A percentile compares a stretch with the other conserved stretches of the same genome.
These are phyloP conservation scores for Suillus weaverae DNA, from an alignment of 768 basidiomycete genomes.

Conservation along the genomic window DNA sequence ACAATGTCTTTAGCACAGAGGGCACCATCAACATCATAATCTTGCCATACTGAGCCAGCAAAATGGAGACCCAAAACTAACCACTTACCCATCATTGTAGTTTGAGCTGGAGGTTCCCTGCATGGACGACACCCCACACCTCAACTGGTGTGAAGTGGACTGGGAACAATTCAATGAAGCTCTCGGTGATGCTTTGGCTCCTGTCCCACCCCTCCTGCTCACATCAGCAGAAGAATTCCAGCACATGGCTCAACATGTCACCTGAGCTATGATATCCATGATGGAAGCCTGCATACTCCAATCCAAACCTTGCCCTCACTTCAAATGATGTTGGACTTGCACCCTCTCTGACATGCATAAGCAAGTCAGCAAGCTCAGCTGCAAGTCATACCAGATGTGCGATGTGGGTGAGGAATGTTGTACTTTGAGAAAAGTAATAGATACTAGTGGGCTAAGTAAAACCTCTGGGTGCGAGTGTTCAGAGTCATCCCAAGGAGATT, in stretches of 20 bases:
- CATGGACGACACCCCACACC: not conserved
- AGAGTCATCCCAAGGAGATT: too few species aligned
- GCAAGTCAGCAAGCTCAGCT: constrained; percentile 16
- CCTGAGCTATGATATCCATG: too few species aligned
- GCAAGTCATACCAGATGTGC: constrained; percentile 7
- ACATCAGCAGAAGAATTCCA: not conserved
- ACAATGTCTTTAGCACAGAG: not conserved
- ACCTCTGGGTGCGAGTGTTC: too few species aligned
- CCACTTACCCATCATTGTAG: constrained; percentile 34
- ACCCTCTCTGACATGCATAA: constrained; percentile 25
- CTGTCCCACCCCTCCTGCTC: not conserved
- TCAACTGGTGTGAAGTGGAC: constrained; percentile 24
- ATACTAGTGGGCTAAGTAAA: too few species aligned
- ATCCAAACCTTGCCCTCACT: constrained; percentile 18
- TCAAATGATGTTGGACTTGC: constrained; percentile 36
- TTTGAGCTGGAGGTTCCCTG: constrained; percentile 17
- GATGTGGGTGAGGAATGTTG: too few species aligned
- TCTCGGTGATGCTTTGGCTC: constrained; percentile 22
- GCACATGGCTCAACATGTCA: constrained; percentile 3
- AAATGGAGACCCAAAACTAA: constrained; percentile 24
- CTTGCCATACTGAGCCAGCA: constrained; percentile 24
- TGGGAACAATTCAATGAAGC: constrained; percentile 22
- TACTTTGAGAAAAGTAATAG: too few species aligned
- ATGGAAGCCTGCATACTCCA: constrained; percentile 22
- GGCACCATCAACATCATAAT: constrained; percentile 15